Evolutionary conservation across 208 protist genomes (phyloP).

Genomic region (Crithidia bombi): DNA sequence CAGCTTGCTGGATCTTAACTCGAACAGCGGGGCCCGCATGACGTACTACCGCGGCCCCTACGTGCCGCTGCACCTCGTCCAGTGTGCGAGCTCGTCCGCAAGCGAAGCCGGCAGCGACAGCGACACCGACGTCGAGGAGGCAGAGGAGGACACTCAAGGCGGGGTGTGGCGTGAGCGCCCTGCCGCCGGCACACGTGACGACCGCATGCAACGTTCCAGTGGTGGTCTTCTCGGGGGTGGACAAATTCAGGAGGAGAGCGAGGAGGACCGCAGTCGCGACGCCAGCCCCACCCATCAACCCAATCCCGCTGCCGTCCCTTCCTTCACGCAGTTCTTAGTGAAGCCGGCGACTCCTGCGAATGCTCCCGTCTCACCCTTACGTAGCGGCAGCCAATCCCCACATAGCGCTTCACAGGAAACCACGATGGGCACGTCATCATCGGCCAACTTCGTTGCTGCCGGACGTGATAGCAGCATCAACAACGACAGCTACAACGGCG

Average conservation of each 20-base stretch:
- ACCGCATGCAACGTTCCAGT: background rate
- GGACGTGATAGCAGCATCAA: background rate
- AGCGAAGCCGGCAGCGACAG: slow-evolving; percentile 1
- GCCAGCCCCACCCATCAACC: background rate
- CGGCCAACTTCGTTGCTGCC: background rate
- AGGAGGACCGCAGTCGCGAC: background rate
- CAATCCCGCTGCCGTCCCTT: background rate
- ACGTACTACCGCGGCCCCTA: slow-evolving; percentile 54
- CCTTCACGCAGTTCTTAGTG: background rate
- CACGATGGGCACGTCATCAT: background rate
- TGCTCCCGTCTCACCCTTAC: background rate
- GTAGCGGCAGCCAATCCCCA: slow-evolving; percentile 8
- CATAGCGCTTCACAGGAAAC: background rate
- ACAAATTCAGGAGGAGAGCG: background rate
- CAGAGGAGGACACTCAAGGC: background rate
- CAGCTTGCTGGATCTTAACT: slow-evolving; percentile 49
- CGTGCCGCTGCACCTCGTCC: slow-evolving; percentile 38
- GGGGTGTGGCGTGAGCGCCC: background rate
- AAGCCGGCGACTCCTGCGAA: background rate
- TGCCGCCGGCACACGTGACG: background rate
- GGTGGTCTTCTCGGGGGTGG: background rate
- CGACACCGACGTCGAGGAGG: slow-evolving; percentile 3
- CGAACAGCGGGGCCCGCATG: slow-evolving; percentile 41
- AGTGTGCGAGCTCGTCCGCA: slow-evolving; percentile 12
- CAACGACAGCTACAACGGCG: background rate